Base-by-base conservation (phyloP, 306 rosid species). In the Malus fusca region DNA sequence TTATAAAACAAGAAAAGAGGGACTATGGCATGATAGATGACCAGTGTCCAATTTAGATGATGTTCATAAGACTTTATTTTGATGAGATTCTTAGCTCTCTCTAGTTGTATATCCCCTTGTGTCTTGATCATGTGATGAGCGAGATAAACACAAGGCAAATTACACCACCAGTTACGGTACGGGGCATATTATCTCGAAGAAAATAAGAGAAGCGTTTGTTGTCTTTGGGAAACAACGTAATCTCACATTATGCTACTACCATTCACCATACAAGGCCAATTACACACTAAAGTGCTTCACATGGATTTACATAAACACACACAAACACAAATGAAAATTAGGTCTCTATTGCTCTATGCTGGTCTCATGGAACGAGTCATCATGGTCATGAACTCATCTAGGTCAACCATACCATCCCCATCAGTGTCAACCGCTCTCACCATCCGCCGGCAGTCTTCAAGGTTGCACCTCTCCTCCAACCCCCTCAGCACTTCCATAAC, bases 361-460 rank as follows among this genome's bases (percentile, higher is more conserved):
- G 15, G 61, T 51, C 28, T 75, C 60, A 84, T 13, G 73, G 88
- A 74, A 11, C 74, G 86, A 70, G 91, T 89, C 99, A 95, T 92
- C 97, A 92, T 92, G 59, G 67, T 80, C 86, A 83, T 86, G 80
- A 92, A 95, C 85, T 92, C 97, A 18, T 92, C 84, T 81, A 95
- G 82, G 82, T 85, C 83, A 33, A 95, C 97, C 96, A 90, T 77
- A 22, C 91, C 97, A 74, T 95, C 99, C 31, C 96, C 92, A 71
- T 95, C 85, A 2, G 77, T 84, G 74, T 92, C 99, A 44, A 95
- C 97, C 1, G 92, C 90, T 64, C 81, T 85, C 61, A 90, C 97
- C 93, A 92, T 95, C 74, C 82, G 37, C 56, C 33, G 75, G 85
- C 99, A 92, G 18, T 92, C 97, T 3, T 89, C 85, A 14, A 90